Evolutionary conservation across 148 eudicot species (phyloP).

Genomic region (Nepenthes gracilis): DNA sequence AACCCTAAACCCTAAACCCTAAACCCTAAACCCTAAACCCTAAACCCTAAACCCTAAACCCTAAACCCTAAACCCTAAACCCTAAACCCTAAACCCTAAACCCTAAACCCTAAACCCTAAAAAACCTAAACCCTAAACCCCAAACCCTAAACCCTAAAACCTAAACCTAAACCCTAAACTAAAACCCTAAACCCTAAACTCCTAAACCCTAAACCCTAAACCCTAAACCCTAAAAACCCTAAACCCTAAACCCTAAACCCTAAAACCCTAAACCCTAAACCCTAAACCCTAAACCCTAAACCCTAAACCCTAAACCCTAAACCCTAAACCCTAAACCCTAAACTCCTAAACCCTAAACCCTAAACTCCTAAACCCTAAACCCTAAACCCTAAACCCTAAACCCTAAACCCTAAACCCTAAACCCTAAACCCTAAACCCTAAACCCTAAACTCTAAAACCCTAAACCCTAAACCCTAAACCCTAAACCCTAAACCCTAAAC

Average conservation of each 20-base stretch:
- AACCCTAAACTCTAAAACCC: constrained; percentile 11
- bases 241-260: constrained; percentile 6
- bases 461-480: constrained; percentile 9
- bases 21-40: no score
- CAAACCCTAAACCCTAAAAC: constrained; percentile 7
- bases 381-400: constrained; percentile 1
- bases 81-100: constrained; percentile 1
- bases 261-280: constrained; percentile 8
- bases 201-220: constrained; percentile 4
- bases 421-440: constrained; percentile 9
- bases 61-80: no score
- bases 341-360: constrained; percentile 9
- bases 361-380: constrained; percentile 8
- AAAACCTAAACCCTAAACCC: constrained; percentile 12
- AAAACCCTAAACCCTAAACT: constrained; percentile 7
- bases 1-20: no score
- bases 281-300: neutral
- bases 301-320: constrained; percentile 6
- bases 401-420: constrained; percentile 5
- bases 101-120: constrained; percentile 10
- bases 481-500: constrained; percentile 7
- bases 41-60: no score
- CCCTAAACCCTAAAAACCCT: constrained; percentile 8
- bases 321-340: constrained; percentile 2
- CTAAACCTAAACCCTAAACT: neutral